These are phyloP conservation scores for Leishmania martiniquensis DNA, from an alignment of 208 protist species.

Conservation along the genomic window DNA sequence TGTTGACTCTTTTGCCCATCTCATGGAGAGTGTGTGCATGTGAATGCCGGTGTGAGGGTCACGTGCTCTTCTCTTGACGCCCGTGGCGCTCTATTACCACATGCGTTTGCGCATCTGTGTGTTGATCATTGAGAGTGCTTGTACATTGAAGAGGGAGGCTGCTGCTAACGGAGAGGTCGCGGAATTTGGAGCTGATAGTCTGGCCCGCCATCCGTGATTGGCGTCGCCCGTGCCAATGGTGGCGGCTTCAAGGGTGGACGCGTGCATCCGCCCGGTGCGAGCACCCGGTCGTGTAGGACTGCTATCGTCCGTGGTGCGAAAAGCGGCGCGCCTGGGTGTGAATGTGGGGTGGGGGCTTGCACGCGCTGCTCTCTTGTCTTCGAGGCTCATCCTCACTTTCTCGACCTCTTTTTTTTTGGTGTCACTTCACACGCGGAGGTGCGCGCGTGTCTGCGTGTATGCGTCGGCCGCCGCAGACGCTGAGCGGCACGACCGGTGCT, in stretches of 20 bases:
- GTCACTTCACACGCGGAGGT: background rate
- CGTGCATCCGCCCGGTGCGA: background rate
- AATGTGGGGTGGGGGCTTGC: too few relatives aligned
- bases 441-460: background rate
- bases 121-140: background rate
- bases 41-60: background rate
- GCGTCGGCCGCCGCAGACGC: background rate
- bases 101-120: background rate
- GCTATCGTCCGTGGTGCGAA: background rate
- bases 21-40: background rate
- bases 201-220: background rate
- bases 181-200: background rate
- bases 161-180: background rate
- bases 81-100: background rate
- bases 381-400: background rate
- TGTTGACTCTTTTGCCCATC: background rate
- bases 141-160: background rate
- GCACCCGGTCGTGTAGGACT: background rate
- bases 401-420: background rate
- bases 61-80: background rate
- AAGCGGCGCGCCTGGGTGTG: background rate
- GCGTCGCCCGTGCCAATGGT: background rate
- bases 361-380: background rate
- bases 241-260: background rate
- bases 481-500: background rate